These are phyloP conservation scores for Alternaria panax DNA, from an alignment of 2,329 filamentous ascomycete genomes.

Conservation along the genomic window DNA sequence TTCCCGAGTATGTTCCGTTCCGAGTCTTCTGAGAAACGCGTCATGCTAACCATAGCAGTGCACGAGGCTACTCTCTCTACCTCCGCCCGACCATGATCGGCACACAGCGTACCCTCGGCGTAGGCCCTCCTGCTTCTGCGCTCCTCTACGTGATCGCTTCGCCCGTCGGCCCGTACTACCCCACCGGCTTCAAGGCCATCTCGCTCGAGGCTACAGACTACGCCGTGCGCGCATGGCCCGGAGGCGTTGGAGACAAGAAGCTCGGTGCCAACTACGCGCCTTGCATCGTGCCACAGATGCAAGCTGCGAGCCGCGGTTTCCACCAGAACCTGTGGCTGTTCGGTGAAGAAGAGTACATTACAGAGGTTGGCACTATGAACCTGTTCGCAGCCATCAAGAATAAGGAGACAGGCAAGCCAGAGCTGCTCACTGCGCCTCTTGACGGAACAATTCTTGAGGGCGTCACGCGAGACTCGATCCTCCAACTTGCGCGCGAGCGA, in stretches of 20 bases:
- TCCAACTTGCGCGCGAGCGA: slow-evolving; percentile 84
- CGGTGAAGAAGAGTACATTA: slow-evolving; percentile 92
- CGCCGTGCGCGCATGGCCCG: slow-evolving; percentile 95
- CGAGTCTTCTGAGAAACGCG: neutral
- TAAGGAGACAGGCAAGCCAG: slow-evolving; percentile 86
- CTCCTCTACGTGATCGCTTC: slow-evolving; percentile 95
- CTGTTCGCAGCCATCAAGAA: slow-evolving; percentile 88
- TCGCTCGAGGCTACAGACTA: slow-evolving; percentile 96
- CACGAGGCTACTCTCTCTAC: slow-evolving; percentile 90
- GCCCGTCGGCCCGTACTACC: slow-evolving; percentile 97
- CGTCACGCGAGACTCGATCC: slow-evolving; percentile 89
- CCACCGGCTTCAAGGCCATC: slow-evolving; percentile 96
- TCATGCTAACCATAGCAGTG: slow-evolving; percentile 46
- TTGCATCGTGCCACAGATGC: slow-evolving; percentile 93
- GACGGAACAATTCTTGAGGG: slow-evolving; percentile 97
- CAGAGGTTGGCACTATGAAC: slow-evolving; percentile 99
- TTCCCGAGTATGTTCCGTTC: slow-evolving; percentile 69
- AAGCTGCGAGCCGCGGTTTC: slow-evolving; percentile 89
- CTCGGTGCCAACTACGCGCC: slow-evolving; percentile 99
- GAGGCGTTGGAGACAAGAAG: slow-evolving; percentile 97
- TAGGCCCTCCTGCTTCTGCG: slow-evolving; percentile 89
- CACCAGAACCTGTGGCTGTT: slow-evolving; percentile 99
- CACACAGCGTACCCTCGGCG: slow-evolving; percentile 91
- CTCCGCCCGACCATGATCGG: slow-evolving; percentile 96
- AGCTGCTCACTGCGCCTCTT: slow-evolving; percentile 91